Conservation (phyloP, 306 rosid genomes). For the Arachis hypogaea region DNA sequence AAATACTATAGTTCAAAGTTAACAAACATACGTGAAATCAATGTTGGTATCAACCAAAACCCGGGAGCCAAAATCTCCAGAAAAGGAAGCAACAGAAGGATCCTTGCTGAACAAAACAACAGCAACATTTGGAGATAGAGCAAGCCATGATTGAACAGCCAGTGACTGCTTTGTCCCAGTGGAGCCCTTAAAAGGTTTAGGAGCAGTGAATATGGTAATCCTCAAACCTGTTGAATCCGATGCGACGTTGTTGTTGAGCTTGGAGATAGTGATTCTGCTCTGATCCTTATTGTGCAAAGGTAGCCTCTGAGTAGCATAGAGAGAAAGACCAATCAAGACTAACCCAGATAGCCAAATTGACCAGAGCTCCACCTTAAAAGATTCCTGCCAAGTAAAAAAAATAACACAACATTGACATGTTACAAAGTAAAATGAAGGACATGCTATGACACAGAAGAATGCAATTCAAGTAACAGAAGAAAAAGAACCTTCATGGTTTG, state of each 20-base stretch:
- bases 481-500: slow-evolving; percentile 70
- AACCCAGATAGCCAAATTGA: slow-evolving; percentile 86
- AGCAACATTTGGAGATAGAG: slow-evolving; percentile 57
- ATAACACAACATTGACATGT: slow-evolving; percentile 7
- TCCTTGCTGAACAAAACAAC: slow-evolving; percentile 73
- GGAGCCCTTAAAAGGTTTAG: slow-evolving; percentile 66
- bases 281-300: slow-evolving; percentile 55
- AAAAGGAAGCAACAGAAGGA: slow-evolving; percentile 67
- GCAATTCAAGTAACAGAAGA: slow-evolving; percentile 21
- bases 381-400: slow-evolving; percentile 49
- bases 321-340: slow-evolving; percentile 61
- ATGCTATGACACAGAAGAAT: slow-evolving; percentile 2
- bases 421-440: background rate
- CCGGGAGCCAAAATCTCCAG: slow-evolving; percentile 56
- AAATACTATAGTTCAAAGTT: background rate
- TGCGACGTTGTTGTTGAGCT: slow-evolving; percentile 6
- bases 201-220: slow-evolving; percentile 75
- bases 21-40: slow-evolving; percentile 69
- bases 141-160: slow-evolving; percentile 87
- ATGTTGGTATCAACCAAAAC: slow-evolving; percentile 68
- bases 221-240: slow-evolving; percentile 45
- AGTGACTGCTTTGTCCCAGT: slow-evolving; percentile 61
- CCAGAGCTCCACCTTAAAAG: slow-evolving; percentile 58
- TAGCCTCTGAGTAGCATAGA: slow-evolving; percentile 68
- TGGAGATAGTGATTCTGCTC: slow-evolving; percentile 38